Base-by-base conservation (phyloP, 2,329 filamentous ascomycete genomes). In the Alternaria sp. region DNA sequence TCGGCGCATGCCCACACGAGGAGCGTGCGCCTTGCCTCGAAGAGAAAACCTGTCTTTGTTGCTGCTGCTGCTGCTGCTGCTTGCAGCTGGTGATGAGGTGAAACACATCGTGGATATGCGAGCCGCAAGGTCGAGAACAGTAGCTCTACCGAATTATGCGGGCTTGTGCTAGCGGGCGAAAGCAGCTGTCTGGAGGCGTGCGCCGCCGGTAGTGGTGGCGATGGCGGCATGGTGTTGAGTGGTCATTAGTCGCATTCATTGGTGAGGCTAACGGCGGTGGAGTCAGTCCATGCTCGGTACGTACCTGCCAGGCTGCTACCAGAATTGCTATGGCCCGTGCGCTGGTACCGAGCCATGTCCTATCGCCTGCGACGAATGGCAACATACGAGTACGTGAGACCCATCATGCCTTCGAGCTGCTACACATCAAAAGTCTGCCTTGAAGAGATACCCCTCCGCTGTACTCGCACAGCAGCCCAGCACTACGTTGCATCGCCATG, bases 161-260 rank as follows among this genome's bases (percentile, higher is more conserved):
- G 58, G 53, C 62, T 60, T 52, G 61, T 45, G 39, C 48, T 59
- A 52, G 33, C 58, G 57, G 58, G 54, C 66, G 63, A 67, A 67
- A 66, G 62, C 60, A 64, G 56, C 62, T 52, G 21, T 36, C 44
- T 48, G 55, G 60, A 48, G 48, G 41, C 45, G 60, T 63, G 60
- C 64, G 62, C 64, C 63, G 68, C 63, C 58, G 58, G 54, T 44
- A 52, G 49, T 39, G 31, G 68, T 71, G 69, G 67, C 68, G 54
- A 71, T 68, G 52, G 58, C 61, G 56, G 69, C 60, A 61, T 72
- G 70, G 70, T 74, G 70, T 73, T 73, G 69, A 72, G 68, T 67
- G 68, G 66, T 59, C 56, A 55, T 50, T 49, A 57, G 48, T 57
- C 57, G 55, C 53, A 52, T 42, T 39, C 28, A 11, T 17, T 49